phyloP scores from a whole-genome alignment of 768 basidiomycete species.

The Tricholoma hemisulphureum region DNA sequence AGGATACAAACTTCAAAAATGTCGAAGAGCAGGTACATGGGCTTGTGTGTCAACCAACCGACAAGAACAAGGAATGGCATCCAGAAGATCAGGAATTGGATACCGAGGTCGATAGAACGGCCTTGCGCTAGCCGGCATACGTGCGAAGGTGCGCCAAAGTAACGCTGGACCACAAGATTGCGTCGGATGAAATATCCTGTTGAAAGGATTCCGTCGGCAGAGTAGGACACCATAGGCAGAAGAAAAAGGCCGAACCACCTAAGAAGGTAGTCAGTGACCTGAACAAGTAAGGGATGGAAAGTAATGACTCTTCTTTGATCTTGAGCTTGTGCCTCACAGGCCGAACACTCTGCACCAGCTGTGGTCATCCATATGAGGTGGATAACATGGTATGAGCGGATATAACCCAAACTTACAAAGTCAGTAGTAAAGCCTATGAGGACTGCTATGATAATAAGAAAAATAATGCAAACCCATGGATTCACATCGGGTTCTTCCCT shows the following conservation, averaged over 20 bases:
- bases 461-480: constrained; percentile 56
- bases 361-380: background rate
- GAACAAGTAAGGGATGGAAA: background rate
- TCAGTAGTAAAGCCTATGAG: constrained; percentile 68
- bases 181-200: constrained; percentile 53
- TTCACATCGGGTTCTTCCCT: constrained; percentile 54
- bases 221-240: constrained; percentile 69
- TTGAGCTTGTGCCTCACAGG: constrained; percentile 40
- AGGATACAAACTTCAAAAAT: constrained; percentile 64
- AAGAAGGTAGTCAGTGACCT: background rate
- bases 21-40: constrained; percentile 66
- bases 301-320: constrained; percentile 51
- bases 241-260: constrained; percentile 75
- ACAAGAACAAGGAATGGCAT: constrained; percentile 68
- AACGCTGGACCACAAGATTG: constrained; percentile 29
- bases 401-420: constrained; percentile 44
- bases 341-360: constrained; percentile 66
- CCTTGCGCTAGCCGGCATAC: constrained; percentile 61
- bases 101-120: constrained; percentile 70
- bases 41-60: constrained; percentile 62
- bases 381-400: background rate
- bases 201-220: constrained; percentile 64
- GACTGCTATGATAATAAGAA: constrained; percentile 50
- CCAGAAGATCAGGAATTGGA: constrained; percentile 82
- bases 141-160: constrained; percentile 38